phyloP scores from a whole-genome alignment of 225 moss, liverwort and hornwort species.

The Thuidium tamariscinum region DNA sequence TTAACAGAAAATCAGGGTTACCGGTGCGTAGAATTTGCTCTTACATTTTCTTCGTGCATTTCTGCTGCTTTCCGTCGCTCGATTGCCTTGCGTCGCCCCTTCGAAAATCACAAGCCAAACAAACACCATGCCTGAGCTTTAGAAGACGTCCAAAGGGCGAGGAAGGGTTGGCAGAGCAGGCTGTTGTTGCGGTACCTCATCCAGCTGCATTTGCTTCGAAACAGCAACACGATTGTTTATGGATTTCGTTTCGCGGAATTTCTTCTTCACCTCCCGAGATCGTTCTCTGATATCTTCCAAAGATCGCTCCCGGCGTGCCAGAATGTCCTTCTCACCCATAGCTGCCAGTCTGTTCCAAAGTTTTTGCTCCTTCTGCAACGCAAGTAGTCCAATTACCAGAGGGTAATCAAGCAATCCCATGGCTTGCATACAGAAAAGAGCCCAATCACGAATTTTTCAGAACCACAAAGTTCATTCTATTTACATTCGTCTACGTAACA shows the following conservation, averaged over 20 bases:
- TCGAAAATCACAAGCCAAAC: not conserved
- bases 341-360: conserved; percentile 60
- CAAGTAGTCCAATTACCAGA: not conserved
- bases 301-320: conserved; percentile 50
- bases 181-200: conserved; percentile 18
- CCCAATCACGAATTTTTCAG: not conserved
- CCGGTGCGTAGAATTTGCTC: not conserved
- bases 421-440: not conserved
- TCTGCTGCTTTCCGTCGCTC: conserved; percentile 22
- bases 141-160: not conserved
- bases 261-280: conserved; percentile 23
- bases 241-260: conserved; percentile 13
- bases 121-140: not conserved
- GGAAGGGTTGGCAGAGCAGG: not conserved
- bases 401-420: not conserved
- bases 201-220: conserved; percentile 41
- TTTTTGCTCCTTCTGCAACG: conserved; percentile 30
- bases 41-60: conserved; percentile 37
- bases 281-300: conserved; percentile 34
- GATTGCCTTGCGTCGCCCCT: conserved; percentile 41
- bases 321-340: conserved; percentile 41
- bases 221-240: conserved; percentile 39
- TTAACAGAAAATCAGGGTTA: not conserved
- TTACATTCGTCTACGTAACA: not conserved
- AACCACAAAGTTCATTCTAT: not conserved